Percentiles rank a stretch among this genome's conserved stretches.
Evolutionary conservation across 306 rosid species (phyloP).

Genomic region (Castanopsis chinensis): DNA sequence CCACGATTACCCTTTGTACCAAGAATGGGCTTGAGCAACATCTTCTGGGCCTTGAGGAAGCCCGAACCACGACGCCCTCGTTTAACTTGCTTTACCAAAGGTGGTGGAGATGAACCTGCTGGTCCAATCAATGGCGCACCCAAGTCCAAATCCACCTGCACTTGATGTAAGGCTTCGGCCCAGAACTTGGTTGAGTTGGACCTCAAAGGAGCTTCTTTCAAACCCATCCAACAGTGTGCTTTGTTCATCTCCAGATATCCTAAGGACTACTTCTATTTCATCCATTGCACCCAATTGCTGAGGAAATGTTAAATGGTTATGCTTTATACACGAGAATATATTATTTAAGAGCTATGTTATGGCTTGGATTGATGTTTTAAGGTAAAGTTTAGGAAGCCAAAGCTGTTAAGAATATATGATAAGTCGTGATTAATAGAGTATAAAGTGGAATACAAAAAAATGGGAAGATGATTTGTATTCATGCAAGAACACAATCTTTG

Average conservation of each 20-base stretch:
- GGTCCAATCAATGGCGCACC: slow-evolving; percentile 7
- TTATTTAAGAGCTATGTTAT: too few species aligned
- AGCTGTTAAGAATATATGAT: too few species aligned
- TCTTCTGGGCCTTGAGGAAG: slow-evolving; percentile 52
- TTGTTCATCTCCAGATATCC: slow-evolving; percentile 79
- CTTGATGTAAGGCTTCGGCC: slow-evolving; percentile 61
- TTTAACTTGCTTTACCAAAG: slow-evolving; percentile 28
- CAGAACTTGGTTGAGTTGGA: slow-evolving; percentile 62
- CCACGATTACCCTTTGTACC: slow-evolving; percentile 23
- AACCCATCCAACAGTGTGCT: slow-evolving; percentile 75
- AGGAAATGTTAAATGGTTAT: background rate
- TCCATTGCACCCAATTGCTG: slow-evolving; percentile 26
- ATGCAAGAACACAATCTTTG: too few species aligned
- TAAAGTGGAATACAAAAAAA: too few species aligned
- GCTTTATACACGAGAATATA: too few species aligned
- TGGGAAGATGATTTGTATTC: too few species aligned
- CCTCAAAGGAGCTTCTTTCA: slow-evolving; percentile 67
- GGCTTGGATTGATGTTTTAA: too few species aligned
- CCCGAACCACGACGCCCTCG: slow-evolving; percentile 29
- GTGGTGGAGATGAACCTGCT: slow-evolving; percentile 1
- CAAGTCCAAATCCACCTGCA: slow-evolving; percentile 23
- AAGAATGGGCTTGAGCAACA: slow-evolving; percentile 54
- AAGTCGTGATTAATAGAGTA: too few species aligned
- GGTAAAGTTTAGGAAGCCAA: too few species aligned
- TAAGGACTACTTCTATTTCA: slow-evolving; percentile 36